Conservation (phyloP, 83 land plant species). For the Larix sibirica region DNA sequence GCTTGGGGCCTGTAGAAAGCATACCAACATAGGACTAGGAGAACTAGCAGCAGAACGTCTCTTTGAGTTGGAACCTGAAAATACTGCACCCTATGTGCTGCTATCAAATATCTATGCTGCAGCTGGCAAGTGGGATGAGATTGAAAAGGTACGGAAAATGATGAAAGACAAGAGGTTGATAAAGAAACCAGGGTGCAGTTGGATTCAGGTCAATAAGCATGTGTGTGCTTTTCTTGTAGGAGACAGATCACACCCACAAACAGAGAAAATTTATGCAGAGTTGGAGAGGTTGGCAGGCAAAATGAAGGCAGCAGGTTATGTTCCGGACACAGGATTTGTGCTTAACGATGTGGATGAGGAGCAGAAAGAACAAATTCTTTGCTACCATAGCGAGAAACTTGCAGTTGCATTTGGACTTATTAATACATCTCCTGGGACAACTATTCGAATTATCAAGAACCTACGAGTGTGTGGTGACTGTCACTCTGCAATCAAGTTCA, state of each 20-base stretch:
- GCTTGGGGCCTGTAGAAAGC: constrained; percentile 39
- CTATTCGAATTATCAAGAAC: constrained; percentile 12
- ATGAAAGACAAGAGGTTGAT: constrained; percentile 17
- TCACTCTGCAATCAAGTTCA: too few relatives aligned
- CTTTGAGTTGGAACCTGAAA: constrained; percentile 11
- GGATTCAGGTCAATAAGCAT: constrained; percentile 18
- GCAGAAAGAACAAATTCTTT: constrained; percentile 38
- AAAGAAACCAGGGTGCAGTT: constrained; percentile 21
- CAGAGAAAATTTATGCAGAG: constrained; percentile 44
- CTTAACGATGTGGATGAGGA: constrained; percentile 31
- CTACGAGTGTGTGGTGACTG: background rate
- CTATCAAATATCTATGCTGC: constrained; percentile 23
- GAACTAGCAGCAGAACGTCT: constrained; percentile 17
- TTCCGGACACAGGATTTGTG: constrained; percentile 43
- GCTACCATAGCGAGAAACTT: constrained; percentile 55
- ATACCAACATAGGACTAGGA: constrained; percentile 8
- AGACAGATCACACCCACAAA: constrained; percentile 35
- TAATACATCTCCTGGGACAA: background rate
- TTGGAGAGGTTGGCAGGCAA: constrained; percentile 29
- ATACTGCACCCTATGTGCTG: constrained; percentile 27
- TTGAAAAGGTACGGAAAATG: constrained; percentile 7
- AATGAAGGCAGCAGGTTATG: constrained; percentile 46
- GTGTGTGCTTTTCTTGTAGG: background rate
- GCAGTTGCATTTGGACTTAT: constrained; percentile 49
- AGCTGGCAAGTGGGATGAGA: constrained; percentile 16